phyloP scores from a whole-genome alignment of 2,329 filamentous ascomycete genomes.

The Apiospora phragmitis region DNA sequence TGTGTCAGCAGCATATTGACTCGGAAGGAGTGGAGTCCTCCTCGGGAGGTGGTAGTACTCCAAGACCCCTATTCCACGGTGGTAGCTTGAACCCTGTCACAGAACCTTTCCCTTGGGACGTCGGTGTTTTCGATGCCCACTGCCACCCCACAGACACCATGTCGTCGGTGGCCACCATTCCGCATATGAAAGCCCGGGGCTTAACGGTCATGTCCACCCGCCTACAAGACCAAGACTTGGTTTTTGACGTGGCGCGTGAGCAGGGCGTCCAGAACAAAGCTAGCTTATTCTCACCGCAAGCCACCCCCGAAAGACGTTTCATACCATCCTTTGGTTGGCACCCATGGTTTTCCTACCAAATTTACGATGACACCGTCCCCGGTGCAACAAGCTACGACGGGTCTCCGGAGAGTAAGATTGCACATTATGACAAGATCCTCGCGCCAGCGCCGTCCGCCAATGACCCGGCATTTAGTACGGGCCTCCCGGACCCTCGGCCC shows the following conservation, averaged over 20 bases:
- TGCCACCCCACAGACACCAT: slow-evolving; percentile 84
- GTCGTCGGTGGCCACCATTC: slow-evolving; percentile 57
- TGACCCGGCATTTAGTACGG: slow-evolving; percentile 43
- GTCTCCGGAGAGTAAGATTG: slow-evolving; percentile 39
- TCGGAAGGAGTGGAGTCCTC: neutral
- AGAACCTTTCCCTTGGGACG: slow-evolving; percentile 64
- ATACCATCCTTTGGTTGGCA: slow-evolving; percentile 85
- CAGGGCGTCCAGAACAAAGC: slow-evolving; percentile 46
- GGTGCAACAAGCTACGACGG: slow-evolving; percentile 31
- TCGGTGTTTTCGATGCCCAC: slow-evolving; percentile 75
- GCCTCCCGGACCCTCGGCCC: slow-evolving; percentile 60
- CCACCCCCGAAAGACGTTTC: slow-evolving; percentile 39
- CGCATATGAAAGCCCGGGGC: slow-evolving; percentile 63
- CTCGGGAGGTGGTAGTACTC: neutral
- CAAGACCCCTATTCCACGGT: neutral
- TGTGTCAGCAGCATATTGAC: neutral
- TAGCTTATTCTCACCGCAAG: slow-evolving; percentile 18
- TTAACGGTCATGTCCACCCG: slow-evolving; percentile 79
- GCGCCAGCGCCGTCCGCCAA: slow-evolving; percentile 49
- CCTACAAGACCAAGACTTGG: slow-evolving; percentile 72
- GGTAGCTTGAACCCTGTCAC: neutral
- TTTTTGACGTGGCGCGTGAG: slow-evolving; percentile 58
- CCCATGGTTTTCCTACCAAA: slow-evolving; percentile 80
- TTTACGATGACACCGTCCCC: slow-evolving; percentile 61
- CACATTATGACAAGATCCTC: slow-evolving; percentile 69